Evolutionary conservation across 495 filamentous ascomycete genomes (phyloP).

Genomic region (Diplogelasinospora grovesii): DNA sequence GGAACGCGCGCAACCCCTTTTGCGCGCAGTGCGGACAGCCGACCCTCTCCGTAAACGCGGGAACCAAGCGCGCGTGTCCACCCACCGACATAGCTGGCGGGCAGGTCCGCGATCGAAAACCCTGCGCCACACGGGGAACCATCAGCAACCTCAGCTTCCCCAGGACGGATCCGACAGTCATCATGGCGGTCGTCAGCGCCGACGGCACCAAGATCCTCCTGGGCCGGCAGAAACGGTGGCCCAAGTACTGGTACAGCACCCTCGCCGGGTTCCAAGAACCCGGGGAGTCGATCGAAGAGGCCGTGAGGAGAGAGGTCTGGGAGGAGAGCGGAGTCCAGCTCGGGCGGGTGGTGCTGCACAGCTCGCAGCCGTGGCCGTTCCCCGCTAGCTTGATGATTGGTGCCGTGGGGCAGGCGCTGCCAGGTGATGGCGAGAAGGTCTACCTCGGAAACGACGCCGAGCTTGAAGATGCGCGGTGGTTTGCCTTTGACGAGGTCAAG

Average conservation of each 20-base stretch:
- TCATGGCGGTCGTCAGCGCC: conserved; percentile 79
- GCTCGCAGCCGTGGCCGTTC: conserved; percentile 69
- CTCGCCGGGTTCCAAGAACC: conserved; percentile 95
- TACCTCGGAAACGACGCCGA: conserved; percentile 83
- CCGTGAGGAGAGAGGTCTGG: conserved; percentile 91
- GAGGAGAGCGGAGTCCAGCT: conserved; percentile 84
- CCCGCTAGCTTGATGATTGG: conserved; percentile 91
- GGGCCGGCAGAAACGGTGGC: conserved; percentile 78
- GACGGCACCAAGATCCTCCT: conserved; percentile 73
- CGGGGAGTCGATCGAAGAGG: conserved; percentile 90
- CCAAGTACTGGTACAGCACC: conserved; percentile 77
- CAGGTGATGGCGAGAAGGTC: conserved; percentile 70
- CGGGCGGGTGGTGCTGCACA: conserved; percentile 85
- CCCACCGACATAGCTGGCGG: conserved; percentile 57
- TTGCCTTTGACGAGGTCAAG: conserved; percentile 60
- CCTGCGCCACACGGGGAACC: conserved; percentile 69
- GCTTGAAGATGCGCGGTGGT: conserved; percentile 85
- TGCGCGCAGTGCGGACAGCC: conserved; percentile 81
- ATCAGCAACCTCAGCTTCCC: conserved; percentile 85
- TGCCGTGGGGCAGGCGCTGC: conserved; percentile 76
- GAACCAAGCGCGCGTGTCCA: conserved; percentile 86
- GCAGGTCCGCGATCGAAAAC: conserved; percentile 44
- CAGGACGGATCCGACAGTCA: conserved; percentile 90
- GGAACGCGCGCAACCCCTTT: conserved; percentile 90
- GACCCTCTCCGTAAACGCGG: conserved; percentile 80